Evolutionary conservation across 1,284 basidiomycete genomes (phyloP).

Genomic region (Singerocomus inundabilis): DNA sequence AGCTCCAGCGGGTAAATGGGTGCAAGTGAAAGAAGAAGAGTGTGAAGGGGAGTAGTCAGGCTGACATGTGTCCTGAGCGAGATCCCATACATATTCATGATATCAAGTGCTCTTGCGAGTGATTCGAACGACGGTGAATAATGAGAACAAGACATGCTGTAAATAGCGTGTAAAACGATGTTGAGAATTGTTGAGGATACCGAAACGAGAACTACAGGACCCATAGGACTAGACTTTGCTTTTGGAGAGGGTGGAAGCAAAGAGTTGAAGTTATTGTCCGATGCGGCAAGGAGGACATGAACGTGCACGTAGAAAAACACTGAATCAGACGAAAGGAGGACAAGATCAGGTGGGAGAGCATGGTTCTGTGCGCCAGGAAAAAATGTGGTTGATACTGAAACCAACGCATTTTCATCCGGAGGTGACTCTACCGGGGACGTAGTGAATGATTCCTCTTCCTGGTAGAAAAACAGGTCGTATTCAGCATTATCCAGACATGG

Average conservation of each 20-base stretch:
- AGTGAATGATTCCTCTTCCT: conserved; percentile 46
- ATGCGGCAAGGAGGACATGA: conserved; percentile 46
- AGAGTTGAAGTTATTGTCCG: conserved; percentile 53
- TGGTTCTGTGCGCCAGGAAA: conserved; percentile 63
- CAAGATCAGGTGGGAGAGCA: conserved; percentile 53
- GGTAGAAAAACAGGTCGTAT: conserved; percentile 3
- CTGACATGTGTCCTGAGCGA: conserved; percentile 40
- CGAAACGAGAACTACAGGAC: conserved; percentile 45
- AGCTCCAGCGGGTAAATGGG: conserved; percentile 55
- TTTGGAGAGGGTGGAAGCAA: conserved; percentile 40
- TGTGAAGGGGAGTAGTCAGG: conserved; percentile 42
- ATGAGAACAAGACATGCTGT: conserved; percentile 59
- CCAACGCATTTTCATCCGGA: conserved; percentile 42
- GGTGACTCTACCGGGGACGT: conserved; percentile 46
- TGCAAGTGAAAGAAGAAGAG: conserved; percentile 52
- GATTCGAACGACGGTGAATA: conserved; percentile 56
- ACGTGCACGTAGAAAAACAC: conserved; percentile 74
- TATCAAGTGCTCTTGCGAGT: conserved; percentile 46
- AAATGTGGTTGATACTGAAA: conserved; percentile 79
- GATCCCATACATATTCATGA: conserved; percentile 52
- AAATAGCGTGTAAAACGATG: conserved; percentile 58
- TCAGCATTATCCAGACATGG: conserved; percentile 3
- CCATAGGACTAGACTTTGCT: conserved; percentile 36
- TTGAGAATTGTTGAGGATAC: conserved; percentile 57
- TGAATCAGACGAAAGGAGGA: conserved; percentile 65